Percentiles rank a stretch among this genome's conserved stretches.
Conservation (phyloP, 495 filamentous ascomycete species). For the Tuber melanosporum region DNA sequence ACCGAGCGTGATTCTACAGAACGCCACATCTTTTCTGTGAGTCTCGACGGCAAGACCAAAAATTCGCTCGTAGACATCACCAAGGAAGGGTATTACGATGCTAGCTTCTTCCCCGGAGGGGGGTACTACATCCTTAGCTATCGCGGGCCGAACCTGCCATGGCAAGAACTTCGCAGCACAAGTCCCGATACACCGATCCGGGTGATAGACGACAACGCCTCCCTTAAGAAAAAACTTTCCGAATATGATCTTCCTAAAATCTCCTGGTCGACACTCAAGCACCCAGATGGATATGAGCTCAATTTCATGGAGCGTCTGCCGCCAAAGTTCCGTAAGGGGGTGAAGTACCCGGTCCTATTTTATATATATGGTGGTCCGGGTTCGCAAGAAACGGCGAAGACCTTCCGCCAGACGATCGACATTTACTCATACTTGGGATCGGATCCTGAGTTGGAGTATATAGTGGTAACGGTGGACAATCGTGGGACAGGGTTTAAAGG, state of each 20-base stretch:
- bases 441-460: slow-evolving; percentile 54
- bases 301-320: slow-evolving; percentile 51
- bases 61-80: slow-evolving; percentile 49
- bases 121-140: slow-evolving; percentile 55
- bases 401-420: slow-evolving; percentile 42
- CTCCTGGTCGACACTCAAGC: slow-evolving; percentile 48
- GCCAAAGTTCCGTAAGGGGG: slow-evolving; percentile 47
- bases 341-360: slow-evolving; percentile 54
- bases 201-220: slow-evolving; percentile 50
- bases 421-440: slow-evolving; percentile 53
- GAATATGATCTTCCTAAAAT: slow-evolving; percentile 49
- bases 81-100: slow-evolving; percentile 50
- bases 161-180: slow-evolving; percentile 51
- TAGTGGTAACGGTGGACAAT: slow-evolving; percentile 52
- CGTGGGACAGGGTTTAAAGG: slow-evolving; percentile 54
- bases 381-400: slow-evolving; percentile 50
- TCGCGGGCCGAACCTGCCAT: slow-evolving; percentile 52
- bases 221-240: slow-evolving; percentile 46
- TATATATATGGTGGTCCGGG: slow-evolving; percentile 54
- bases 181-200: slow-evolving; percentile 47
- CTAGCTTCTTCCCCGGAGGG: too few species aligned
- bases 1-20: slow-evolving; percentile 53
- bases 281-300: slow-evolving; percentile 48
- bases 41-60: slow-evolving; percentile 46
- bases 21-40: slow-evolving; percentile 52